Percentiles rank a stretch among this genome's conserved stretches.
These are phyloP conservation scores for Vigna mungo DNA, from an alignment of 306 rosid species.

Conservation along the genomic window DNA sequence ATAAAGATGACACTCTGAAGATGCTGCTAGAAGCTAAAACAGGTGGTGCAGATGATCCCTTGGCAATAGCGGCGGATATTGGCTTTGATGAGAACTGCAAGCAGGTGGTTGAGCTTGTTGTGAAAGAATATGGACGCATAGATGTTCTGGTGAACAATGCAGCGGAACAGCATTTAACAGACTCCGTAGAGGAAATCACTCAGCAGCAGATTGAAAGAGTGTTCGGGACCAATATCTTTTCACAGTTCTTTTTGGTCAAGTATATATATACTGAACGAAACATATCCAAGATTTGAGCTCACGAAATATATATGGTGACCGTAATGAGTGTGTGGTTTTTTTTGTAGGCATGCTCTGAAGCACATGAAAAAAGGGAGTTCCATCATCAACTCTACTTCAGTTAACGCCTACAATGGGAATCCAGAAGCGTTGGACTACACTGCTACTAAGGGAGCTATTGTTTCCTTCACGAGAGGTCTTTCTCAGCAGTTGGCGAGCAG, in stretches of 20 bases:
- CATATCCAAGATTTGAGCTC: not conserved
- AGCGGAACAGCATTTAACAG: conserved; percentile 50
- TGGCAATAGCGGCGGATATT: conserved; percentile 61
- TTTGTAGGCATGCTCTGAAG: conserved; percentile 63
- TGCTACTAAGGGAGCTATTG: conserved; percentile 61
- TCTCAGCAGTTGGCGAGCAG: conserved; percentile 52
- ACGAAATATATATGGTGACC: not conserved
- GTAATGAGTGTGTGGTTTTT: not conserved
- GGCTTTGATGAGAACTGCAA: conserved; percentile 62
- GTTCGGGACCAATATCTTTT: conserved; percentile 65
- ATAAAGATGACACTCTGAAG: conserved; percentile 55
- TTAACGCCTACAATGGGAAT: conserved; percentile 56
- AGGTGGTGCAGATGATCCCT: conserved; percentile 51
- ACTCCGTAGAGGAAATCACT: conserved; percentile 49
- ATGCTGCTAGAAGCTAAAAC: conserved; percentile 49
- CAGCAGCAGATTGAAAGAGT: conserved; percentile 54
- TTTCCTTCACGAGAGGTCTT: conserved; percentile 59
- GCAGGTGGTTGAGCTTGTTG: conserved; percentile 53
- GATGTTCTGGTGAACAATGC: conserved; percentile 68
- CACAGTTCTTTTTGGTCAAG: conserved; percentile 67
- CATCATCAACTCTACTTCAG: conserved; percentile 66
- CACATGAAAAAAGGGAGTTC: conserved; percentile 69
- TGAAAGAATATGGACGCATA: conserved; percentile 52
- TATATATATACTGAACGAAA: not conserved
- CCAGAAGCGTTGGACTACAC: conserved; percentile 54